Evolutionary conservation across 306 rosid species (phyloP), one percentile per base, ranked within the genome.

Genomic region (Rosa rugosa): DNA sequence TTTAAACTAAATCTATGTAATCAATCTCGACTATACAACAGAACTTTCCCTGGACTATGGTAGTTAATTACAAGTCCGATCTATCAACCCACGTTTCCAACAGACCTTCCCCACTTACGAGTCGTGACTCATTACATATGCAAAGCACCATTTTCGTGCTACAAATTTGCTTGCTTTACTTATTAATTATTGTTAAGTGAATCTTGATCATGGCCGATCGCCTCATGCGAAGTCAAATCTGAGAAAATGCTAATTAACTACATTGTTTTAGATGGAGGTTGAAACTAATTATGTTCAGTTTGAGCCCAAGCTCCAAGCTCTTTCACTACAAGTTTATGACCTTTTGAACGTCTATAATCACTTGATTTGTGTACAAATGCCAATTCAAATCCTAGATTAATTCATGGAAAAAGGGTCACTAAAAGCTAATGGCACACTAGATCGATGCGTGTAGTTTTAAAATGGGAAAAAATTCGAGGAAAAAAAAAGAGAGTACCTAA

Each of bases 81-180:
- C 18, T 45, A 59, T 22, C 34, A 45, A 38, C 10, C 45, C n/a
- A 34, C 53, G 60, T 70, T 46, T 72, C 38, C 82, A 78, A 59
- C 73, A 23, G 65, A 56, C 47, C 69, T 23, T 67, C 46, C 79
- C 82, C 82, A 82, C 85, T 66, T 9, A 45, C 80, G 2, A 67
- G 13, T 27, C 20, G 14, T 12, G 67, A 62, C 38, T 67, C 72
- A 38, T 68, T 68, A 41, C 34, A 68, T 68, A 20, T 62, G 22
- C n/a, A n/a, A n/a, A 20, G 50, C 49, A 41, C 72, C 27, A 41
- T 20, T 41, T 40, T 17, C 11, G 47, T 66, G 46, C 46, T 38
- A 6, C 47, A 17, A 36, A 36, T 27, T 38, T 40, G 46, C 14
- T 66, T 47, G 71, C n/a, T 38, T 18, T 10, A 66, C 25, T 66